Conservation (phyloP, 306 rosid genomes). For the Hippophae rhamnoides region DNA sequence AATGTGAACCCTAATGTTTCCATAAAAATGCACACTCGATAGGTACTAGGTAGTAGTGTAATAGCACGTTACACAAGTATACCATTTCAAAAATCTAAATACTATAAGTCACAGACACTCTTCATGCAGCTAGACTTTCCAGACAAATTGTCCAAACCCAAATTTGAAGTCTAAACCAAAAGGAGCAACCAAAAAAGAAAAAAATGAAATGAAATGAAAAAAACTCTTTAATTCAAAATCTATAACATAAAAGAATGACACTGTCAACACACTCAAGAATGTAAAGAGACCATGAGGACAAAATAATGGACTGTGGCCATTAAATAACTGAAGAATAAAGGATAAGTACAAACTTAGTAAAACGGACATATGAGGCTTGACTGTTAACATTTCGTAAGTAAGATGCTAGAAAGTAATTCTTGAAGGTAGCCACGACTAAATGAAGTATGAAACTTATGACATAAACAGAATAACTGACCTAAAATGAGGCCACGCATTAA, state of each 20-base stretch:
- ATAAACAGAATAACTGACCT: slow-evolving; percentile 62
- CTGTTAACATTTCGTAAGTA: slow-evolving; percentile 21
- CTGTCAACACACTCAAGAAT: slow-evolving; percentile 6
- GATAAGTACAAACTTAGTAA: slow-evolving; percentile 5
- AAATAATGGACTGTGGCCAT: slow-evolving; percentile 11
- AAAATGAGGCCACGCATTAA: slow-evolving; percentile 67
- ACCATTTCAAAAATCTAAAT: no score
- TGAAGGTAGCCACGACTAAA: slow-evolving; percentile 44
- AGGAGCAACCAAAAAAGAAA: background rate
- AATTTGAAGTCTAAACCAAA: background rate
- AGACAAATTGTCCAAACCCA: no score
- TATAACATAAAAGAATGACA: slow-evolving; percentile 3
- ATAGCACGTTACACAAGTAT: no score
- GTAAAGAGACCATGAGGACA: slow-evolving; percentile 5
- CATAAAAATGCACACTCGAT: no score
- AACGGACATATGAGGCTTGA: slow-evolving; percentile 10
- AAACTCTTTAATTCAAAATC: background rate
- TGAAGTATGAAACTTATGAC: slow-evolving; percentile 36
- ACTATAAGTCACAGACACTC: no score
- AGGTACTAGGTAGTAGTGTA: no score
- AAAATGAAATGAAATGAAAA: background rate
- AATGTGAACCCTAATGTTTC: no score
- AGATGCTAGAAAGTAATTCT: slow-evolving; percentile 37
- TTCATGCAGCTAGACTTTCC: no score
- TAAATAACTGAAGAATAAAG: slow-evolving; percentile 5